These are phyloP conservation scores for Tremella yokohamensis DNA, from an alignment of 768 basidiomycete species.

Conservation along the genomic window DNA sequence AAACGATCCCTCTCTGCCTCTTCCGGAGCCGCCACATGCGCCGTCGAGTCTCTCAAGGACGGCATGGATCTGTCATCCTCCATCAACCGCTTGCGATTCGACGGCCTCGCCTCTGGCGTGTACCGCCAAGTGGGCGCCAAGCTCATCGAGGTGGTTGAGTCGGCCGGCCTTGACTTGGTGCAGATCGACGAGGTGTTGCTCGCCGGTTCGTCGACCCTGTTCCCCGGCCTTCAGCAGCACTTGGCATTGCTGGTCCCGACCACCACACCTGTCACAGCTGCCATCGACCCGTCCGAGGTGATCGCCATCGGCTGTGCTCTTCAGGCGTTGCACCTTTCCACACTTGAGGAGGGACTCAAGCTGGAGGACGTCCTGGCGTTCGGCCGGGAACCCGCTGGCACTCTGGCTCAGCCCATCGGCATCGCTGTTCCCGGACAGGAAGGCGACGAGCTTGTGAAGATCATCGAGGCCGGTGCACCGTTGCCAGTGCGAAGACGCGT, in stretches of 20 bases:
- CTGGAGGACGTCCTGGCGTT: constrained; percentile 45
- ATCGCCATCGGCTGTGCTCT: constrained; percentile 54
- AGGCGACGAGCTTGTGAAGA: constrained; percentile 34
- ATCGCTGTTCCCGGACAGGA: constrained; percentile 49
- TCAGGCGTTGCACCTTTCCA: constrained; percentile 50
- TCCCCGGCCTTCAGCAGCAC: constrained; percentile 52
- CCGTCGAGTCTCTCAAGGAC: constrained; percentile 81
- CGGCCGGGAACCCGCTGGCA: constrained; percentile 32
- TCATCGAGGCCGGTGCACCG: constrained; percentile 46
- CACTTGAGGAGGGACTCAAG: constrained; percentile 41
- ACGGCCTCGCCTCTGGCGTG: constrained; percentile 51
- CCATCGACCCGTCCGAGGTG: constrained; percentile 54
- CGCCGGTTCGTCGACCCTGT: constrained; percentile 53
- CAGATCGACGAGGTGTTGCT: constrained; percentile 55
- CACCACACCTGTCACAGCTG: constrained; percentile 49
- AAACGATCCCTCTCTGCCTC: constrained; percentile 88
- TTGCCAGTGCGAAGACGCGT: constrained; percentile 53
- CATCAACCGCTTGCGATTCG: constrained; percentile 55
- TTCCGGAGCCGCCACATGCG: constrained; percentile 80
- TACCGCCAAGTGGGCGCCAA: constrained; percentile 51
- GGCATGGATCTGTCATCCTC: constrained; percentile 82
- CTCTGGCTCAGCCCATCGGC: constrained; percentile 51
- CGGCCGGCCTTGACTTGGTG: constrained; percentile 50
- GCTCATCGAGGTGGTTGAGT: constrained; percentile 47
- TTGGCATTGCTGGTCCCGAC: constrained; percentile 51